Evolutionary conservation across 306 rosid species (phyloP), one percentile per base, ranked within the genome.

Genomic region (Cucumis hystrix): DNA sequence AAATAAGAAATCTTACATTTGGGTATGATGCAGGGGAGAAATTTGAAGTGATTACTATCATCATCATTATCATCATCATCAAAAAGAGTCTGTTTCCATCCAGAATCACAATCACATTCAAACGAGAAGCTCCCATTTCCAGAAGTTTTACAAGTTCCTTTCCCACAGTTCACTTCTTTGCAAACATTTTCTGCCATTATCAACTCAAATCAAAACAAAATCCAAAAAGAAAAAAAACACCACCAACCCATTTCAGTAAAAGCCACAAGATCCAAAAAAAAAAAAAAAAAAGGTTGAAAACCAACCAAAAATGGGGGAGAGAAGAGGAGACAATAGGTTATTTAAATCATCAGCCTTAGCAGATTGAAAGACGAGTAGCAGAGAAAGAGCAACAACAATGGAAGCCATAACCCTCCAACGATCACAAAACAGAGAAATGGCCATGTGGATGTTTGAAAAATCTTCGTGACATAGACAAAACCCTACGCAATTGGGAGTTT

Each of bases 11-110:
- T 35, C 87, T 85, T 82, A 91, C 99, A 95, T 45, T 92, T 80
- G 80, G 99, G 99, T 80, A 91, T 75, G 10, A 89, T 86, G 80
- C 97, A 95, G 76, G 97, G 99, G 18, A 95, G 91, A 85, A 89
- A 95, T 78, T 85, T 87, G 47, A 89, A 35, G 51, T 45, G 12
- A 20, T 79, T 64, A 40, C 41, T 17, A 66, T 6, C 73, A 67
- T 68, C 55, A 62, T 33, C 73, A 67, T 41, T 35, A 62, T 33
- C 37, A 33, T 80, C 81, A 63, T 70, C 51, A n/a, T 77, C 59
- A 81, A 77, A 82, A 76, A 58, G 64, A 59, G 83, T 23, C 80
- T 83, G 89, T 85, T 83, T 89, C 99, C 99, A 92, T 67, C 97
- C 97, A 25, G 87, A 77, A 12, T 88, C 83, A 77, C 99, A 92